Base-by-base conservation (phyloP, 2,329 filamentous ascomycete species). In the Reticulascus tulasneorum region DNA sequence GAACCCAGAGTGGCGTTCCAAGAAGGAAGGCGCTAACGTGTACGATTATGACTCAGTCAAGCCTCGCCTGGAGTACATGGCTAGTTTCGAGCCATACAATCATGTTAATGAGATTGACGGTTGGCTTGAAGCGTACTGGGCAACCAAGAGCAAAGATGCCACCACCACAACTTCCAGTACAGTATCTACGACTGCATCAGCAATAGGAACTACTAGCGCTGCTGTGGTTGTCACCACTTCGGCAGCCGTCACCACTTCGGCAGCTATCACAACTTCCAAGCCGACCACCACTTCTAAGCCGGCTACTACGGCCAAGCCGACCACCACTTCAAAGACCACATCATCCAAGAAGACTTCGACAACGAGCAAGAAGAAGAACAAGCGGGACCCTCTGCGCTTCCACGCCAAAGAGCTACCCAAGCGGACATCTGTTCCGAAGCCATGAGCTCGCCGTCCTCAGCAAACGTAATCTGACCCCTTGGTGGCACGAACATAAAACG, bases 1-100 rank as follows among this genome's bases (percentile, higher is more conserved):
- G 55, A 58, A 64, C 32, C 22, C 30, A 7, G 47, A 55, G 30
- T 64, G 60, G 55, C 45, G 54, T 5, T 58, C 62, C 17, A 48
- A 51, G 37, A 45, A 53, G 1, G 57, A 53, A 30, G 39, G 38
- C 2, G 34, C 50, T 1, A 48, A 42, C 17, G 50, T 51, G 33
- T 57, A 56, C 37, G 42, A 45, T 6, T 40, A 47, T 7, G 37
- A 46, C 7, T 51, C 56, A 7, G 49, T 62, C 40, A 48, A 45
- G 18, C 45, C 44, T 10, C 53, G 53, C 39, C 44, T 61, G 7
- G 49, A 58, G 47, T 44, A 42, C 36, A 56, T 62, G 42, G 59
- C 56, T 11, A 46, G 34, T 16, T 42, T 56, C 23, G 42, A 56
- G 29, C 59, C 60, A 0, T 64, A 63, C 37, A 51, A 50, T 36